Evolutionary conservation across 2,329 filamentous ascomycete genomes (phyloP).

Genomic region (Pyricularia grisea): DNA sequence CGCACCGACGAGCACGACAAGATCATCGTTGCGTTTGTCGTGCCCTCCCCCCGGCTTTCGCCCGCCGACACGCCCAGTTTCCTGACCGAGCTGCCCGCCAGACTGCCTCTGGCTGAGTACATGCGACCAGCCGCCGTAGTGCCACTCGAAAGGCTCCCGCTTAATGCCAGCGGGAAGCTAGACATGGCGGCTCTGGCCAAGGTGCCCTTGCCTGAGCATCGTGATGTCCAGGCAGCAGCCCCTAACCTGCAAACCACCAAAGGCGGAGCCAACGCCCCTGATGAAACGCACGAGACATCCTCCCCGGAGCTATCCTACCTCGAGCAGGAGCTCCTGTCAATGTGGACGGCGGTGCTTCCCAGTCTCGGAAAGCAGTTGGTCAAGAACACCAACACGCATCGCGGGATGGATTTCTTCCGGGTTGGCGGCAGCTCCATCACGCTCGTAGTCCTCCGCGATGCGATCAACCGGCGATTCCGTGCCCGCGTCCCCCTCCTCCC

Average conservation of each 20-base stretch:
- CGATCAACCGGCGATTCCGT: not conserved
- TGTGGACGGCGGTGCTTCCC: not conserved
- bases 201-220: not conserved
- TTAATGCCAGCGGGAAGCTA: slow-evolving; percentile 2
- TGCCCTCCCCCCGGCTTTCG: not conserved
- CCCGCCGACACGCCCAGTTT: not conserved
- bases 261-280: too few species aligned
- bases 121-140: slow-evolving; percentile 15
- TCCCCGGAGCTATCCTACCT: not conserved
- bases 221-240: not conserved
- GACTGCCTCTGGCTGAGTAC: slow-evolving; percentile 15
- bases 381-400: not conserved
- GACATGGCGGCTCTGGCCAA: not conserved
- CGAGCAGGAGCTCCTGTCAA: not conserved
- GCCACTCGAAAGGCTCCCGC: not conserved
- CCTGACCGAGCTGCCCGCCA: not conserved
- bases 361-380: not conserved
- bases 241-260: not conserved
- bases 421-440: not conserved
- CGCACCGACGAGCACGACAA: not conserved
- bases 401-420: not conserved
- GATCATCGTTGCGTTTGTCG: not conserved
- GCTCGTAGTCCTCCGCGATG: not conserved
- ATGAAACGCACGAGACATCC: not conserved
- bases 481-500: not conserved